phyloP scores from a whole-genome alignment of 2,329 filamentous ascomycete genomes.

The Cryoendolithus antarcticus region DNA sequence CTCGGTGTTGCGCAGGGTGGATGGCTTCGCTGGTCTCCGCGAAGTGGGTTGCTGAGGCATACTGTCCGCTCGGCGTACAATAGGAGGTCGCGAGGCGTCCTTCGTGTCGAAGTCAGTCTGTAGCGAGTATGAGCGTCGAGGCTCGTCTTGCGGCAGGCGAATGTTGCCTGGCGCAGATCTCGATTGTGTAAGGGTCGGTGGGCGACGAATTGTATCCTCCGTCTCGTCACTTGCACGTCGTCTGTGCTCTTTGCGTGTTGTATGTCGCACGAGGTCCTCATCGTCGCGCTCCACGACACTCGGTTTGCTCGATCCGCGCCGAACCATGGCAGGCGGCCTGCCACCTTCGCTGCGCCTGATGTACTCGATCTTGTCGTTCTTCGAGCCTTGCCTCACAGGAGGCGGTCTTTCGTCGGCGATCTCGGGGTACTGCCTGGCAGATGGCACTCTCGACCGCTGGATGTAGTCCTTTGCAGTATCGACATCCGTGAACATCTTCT shows the following conservation, averaged over 20 bases:
- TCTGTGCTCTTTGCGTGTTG: slow-evolving; percentile 6
- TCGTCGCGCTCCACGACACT: slow-evolving; percentile 10
- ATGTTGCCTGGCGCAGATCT: slow-evolving; percentile 21
- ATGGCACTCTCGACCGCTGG: slow-evolving; percentile 7
- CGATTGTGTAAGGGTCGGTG: slow-evolving; percentile 27
- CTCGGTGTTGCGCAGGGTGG: slow-evolving; percentile 16
- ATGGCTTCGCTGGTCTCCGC: slow-evolving; percentile 10
- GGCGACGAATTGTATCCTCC: slow-evolving; percentile 8
- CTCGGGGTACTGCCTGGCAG: slow-evolving; percentile 10
- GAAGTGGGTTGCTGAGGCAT: slow-evolving; percentile 22
- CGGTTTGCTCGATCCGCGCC: slow-evolving; percentile 15
- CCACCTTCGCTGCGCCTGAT: slow-evolving; percentile 14
- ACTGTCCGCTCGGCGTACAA: slow-evolving; percentile 30
- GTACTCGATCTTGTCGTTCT: slow-evolving; percentile 16
- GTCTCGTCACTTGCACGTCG: slow-evolving; percentile 15
- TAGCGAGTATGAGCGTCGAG: slow-evolving; percentile 16
- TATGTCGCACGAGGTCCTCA: slow-evolving; percentile 11
- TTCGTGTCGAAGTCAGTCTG: slow-evolving; percentile 14
- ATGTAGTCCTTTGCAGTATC: slow-evolving; percentile 20
- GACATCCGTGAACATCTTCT: slow-evolving; percentile 15
- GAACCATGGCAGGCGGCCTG: slow-evolving; percentile 13
- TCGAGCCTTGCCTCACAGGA: slow-evolving; percentile 14
- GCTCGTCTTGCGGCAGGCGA: slow-evolving; percentile 13
- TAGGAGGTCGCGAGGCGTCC: slow-evolving; percentile 23
- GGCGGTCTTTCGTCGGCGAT: too few relatives aligned